Percentiles rank a stretch among this genome's conserved stretches.
phyloP scores from a whole-genome alignment of 1,139 yeast species.

The Yamadazyma dushanensis region DNA sequence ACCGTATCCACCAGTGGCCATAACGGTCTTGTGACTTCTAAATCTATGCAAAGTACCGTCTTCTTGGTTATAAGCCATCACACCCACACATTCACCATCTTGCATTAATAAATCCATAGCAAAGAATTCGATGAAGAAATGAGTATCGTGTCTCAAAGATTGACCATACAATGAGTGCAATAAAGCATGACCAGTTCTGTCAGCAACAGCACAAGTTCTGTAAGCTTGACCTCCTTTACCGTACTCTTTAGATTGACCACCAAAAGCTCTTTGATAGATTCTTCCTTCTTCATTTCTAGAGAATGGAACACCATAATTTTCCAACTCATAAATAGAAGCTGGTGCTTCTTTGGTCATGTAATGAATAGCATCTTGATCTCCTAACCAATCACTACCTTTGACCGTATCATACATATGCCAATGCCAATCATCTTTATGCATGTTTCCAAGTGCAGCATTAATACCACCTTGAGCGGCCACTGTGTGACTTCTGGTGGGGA shows the following conservation, averaged over 20 bases:
- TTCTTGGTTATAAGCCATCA: slow-evolving; percentile 96
- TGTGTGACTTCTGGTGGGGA: slow-evolving; percentile 98
- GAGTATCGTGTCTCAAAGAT: slow-evolving; percentile 94
- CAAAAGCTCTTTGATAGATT: slow-evolving; percentile 98
- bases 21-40: slow-evolving; percentile 92
- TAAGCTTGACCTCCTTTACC: slow-evolving; percentile 99
- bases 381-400: slow-evolving; percentile 99
- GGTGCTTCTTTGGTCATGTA: slow-evolving; percentile 99
- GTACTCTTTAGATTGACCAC: slow-evolving; percentile 93
- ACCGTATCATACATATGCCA: slow-evolving; percentile 99
- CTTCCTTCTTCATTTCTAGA: slow-evolving; percentile 96
- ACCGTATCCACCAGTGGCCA: slow-evolving; percentile 99
- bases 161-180: slow-evolving; percentile 96
- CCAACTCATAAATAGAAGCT: slow-evolving; percentile 90
- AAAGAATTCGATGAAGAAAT: slow-evolving; percentile 95
- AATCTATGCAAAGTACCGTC: slow-evolving; percentile 98
- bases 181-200: slow-evolving; percentile 97
- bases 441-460: slow-evolving; percentile 96
- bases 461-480: slow-evolving; percentile 99
- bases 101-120: slow-evolving; percentile 95
- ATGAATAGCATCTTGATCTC: slow-evolving; percentile 98
- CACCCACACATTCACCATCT: slow-evolving; percentile 96
- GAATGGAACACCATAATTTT: slow-evolving; percentile 97
- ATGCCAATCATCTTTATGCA: slow-evolving; percentile 98
- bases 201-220: slow-evolving; percentile 99